Evolutionary conservation across 2,329 filamentous ascomycete species (phyloP).

Genomic region (Colletotrichum noveboracense): DNA sequence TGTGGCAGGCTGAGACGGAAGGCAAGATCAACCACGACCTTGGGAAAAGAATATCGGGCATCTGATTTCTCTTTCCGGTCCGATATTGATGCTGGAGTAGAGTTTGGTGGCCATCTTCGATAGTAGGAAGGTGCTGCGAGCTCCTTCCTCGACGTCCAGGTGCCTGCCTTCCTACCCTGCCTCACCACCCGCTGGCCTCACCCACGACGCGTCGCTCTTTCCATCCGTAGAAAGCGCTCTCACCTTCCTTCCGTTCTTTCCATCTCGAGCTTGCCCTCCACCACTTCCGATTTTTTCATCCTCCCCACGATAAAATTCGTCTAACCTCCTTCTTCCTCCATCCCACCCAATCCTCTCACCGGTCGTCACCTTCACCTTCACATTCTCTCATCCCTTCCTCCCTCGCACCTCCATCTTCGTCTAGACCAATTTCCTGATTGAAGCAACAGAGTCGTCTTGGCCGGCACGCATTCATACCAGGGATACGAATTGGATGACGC

Average conservation of each 20-base stretch:
- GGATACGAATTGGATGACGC: neutral
- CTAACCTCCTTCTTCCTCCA: neutral
- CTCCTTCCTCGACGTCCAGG: neutral
- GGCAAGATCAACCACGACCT: neutral
- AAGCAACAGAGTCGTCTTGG: conserved; percentile 11
- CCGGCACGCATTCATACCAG: conserved; percentile 12
- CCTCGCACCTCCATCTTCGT: neutral
- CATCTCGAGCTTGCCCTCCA: neutral
- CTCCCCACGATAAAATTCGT: neutral
- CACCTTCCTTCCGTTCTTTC: neutral
- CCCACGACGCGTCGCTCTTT: neutral
- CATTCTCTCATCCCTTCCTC: neutral
- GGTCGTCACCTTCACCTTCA: neutral
- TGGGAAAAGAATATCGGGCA: neutral
- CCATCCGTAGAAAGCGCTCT: neutral
- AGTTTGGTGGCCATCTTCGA: neutral
- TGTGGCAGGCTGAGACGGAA: neutral
- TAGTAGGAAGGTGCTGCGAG: neutral
- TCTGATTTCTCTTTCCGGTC: neutral
- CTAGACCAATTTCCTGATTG: neutral
- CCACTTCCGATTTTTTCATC: neutral
- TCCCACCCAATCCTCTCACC: neutral
- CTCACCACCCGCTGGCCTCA: neutral
- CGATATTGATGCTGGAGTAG: neutral
- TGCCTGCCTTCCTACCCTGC: neutral